These are phyloP conservation scores for Actinomortierella ambigua DNA, from an alignment of 371 early-diverging fungal species.

Conservation along the genomic window DNA sequence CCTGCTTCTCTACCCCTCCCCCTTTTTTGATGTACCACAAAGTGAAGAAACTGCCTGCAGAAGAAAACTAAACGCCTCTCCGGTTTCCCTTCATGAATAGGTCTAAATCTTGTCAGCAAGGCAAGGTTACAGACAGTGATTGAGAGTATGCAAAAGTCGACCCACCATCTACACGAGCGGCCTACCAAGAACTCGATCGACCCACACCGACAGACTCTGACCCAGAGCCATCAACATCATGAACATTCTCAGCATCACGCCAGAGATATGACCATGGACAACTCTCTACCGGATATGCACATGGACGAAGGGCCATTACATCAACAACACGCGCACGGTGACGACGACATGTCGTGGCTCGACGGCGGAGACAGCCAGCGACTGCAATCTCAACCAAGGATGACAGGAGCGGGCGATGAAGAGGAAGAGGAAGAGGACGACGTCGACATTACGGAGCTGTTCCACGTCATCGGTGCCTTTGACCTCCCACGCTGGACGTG, in stretches of 20 bases:
- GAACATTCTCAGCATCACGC: constrained; percentile 10
- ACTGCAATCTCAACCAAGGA: background rate
- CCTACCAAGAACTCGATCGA: constrained; percentile 40
- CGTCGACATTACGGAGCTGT: constrained; percentile 61
- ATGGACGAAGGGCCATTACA: background rate
- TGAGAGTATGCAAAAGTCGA: constrained; percentile 47
- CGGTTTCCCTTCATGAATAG: too few species aligned
- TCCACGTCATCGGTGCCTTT: constrained; percentile 79
- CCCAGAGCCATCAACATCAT: constrained; percentile 6
- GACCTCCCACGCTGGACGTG: constrained; percentile 72
- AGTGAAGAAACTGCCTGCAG: background rate
- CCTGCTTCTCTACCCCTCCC: background rate
- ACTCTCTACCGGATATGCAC: constrained; percentile 32
- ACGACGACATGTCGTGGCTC: background rate
- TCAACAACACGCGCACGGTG: background rate
- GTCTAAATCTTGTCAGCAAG: constrained; percentile 27
- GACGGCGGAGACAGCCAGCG: background rate
- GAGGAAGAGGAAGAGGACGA: constrained; percentile 39
- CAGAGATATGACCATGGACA: constrained; percentile 16
- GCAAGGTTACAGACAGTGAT: constrained; percentile 34
- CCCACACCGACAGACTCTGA: constrained; percentile 20
- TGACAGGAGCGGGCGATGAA: constrained; percentile 1
- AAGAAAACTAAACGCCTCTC: too few species aligned
- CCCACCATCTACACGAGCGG: constrained; percentile 38
- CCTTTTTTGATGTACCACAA: background rate